phyloP scores from a whole-genome alignment of 129 eudicot species.

The Tagetes erecta region DNA sequence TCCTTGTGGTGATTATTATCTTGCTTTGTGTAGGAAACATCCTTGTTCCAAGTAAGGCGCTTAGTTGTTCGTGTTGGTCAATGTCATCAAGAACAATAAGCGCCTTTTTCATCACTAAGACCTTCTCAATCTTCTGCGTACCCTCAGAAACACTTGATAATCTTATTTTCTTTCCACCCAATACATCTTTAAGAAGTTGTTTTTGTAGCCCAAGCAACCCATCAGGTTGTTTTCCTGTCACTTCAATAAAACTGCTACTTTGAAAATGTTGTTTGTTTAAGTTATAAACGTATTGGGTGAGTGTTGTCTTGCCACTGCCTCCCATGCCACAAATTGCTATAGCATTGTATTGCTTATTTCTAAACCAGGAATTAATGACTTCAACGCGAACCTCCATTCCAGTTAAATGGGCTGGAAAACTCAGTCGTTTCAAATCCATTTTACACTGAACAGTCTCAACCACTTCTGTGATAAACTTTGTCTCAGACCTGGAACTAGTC shows the following conservation, averaged over 20 bases:
- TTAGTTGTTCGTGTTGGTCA: slow-evolving; percentile 14
- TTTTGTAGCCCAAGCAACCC: slow-evolving; percentile 19
- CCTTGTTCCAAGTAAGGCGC: slow-evolving; percentile 20
- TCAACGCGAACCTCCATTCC: slow-evolving; percentile 17
- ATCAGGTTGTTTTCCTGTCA: slow-evolving; percentile 16
- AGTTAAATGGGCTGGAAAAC: slow-evolving; percentile 11
- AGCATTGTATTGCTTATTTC: not conserved
- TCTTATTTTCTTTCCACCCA: not conserved
- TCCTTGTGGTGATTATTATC: slow-evolving; percentile 21
- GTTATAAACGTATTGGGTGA: slow-evolving; percentile 25
- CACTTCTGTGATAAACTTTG: slow-evolving; percentile 13
- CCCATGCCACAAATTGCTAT: slow-evolving; percentile 26
- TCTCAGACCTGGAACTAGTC: slow-evolving; percentile 10
- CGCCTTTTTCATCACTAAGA: slow-evolving; percentile 3
- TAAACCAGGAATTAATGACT: slow-evolving; percentile 9
- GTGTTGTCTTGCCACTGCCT: slow-evolving; percentile 24
- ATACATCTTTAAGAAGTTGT: slow-evolving; percentile 15
- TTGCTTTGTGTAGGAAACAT: not conserved
- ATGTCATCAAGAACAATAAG: slow-evolving; percentile 26
- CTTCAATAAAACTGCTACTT: slow-evolving; percentile 7
- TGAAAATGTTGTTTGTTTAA: slow-evolving; percentile 13
- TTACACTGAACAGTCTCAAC: slow-evolving; percentile 1
- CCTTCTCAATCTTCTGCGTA: slow-evolving; percentile 4
- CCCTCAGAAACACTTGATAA: slow-evolving; percentile 12
- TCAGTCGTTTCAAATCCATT: not conserved